Base-by-base conservation (phyloP, 345 rosid species). In the Atalantia buxifolia region DNA sequence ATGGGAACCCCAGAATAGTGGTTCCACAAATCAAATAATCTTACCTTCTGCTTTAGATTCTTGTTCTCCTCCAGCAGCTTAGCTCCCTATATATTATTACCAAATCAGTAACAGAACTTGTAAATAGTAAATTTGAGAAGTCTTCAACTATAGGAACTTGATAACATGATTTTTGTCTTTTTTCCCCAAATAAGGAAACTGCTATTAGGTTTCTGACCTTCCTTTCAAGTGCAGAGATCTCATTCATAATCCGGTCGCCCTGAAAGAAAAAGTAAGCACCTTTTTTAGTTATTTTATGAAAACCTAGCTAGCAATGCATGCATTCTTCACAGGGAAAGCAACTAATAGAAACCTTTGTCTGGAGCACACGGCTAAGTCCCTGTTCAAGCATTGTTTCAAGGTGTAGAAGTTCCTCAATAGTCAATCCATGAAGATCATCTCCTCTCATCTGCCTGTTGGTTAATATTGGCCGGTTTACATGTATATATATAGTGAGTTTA, bases 11-110 rank as follows among this genome's bases (percentile, higher is more conserved):
- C 10, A 7, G 8, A 59, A 50, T 4, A 59, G 6, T 31, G 21
- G 22, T 25, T 27, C 6, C 7, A 10, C 9, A 30, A 30, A 8
- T 22, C 3, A 61, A 69, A 42, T 38, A n/a, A 21, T 40, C 22
- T 79, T 80, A 87, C 96, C 76, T 78, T 87, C 77, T 87, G 82
- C 50, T 86, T 88, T 28, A 92, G 83, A 61, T 64, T 80, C 82
- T 79, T 83, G 76, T 92, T 92, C 83, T 92, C 93, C 82, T 90
- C 89, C 74, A 82, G 30, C 77, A 92, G 71, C 66, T 78, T 70
- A 13, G 60, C 86, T 83, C 90, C 92, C 96, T 92, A 89, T 79
- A 80, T 55, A 21, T 24, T 35, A 35, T 65, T 30, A 30, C 38
- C 67, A n/a, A 63, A 25, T 5, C 28, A 33, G 9, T 3, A 35